Evolutionary conservation across 2,329 filamentous ascomycete species (phyloP), one percentile per base, ranked within the genome.

Genomic region (Beauveria sp.): DNA sequence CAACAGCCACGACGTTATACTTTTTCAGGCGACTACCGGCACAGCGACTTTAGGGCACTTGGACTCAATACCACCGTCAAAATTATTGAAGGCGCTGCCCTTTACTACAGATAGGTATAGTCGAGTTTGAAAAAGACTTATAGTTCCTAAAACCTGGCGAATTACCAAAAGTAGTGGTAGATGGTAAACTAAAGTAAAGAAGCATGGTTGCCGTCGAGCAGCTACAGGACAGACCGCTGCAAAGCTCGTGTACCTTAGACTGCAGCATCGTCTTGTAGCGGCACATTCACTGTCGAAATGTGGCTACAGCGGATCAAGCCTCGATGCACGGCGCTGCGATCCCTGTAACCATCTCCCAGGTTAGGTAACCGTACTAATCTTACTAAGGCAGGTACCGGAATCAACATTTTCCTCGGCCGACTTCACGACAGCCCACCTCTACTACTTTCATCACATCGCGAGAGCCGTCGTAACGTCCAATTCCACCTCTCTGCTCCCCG

Each of bases 341-440:
- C 48, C 16, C 48, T 50, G 48, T 12, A 31, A 3, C 18, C 14
- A 31, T n/a, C 26, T 24, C 48, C 48, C 14, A 31, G n/a, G 31
- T 34, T 26, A 34, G 31, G 31, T 34, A 34, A 34, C 31, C 34
- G 12, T 38, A 38, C 34, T 38, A 38, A 38, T 38, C 34, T 38
- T 14, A 38, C 12, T 16, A 28, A 58, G 45, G 55, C 55, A 58
- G 40, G 45, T 22, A 40, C 34, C 55, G 45, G 22, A 58, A 58
- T 38, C 55, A 40, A 9, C 55, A 58, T 58, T 58, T 58, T 58
- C 55, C 45, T 50, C 55, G 50, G 8, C 45, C 55, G 24, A 31
- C n/a, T 58, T 16, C 18, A 50, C 31, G 12, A n/a, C 54, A 38
- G 38, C 16, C 20, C 28, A 16, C 28, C 5, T 46, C 6, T 34